Evolutionary conservation across 306 rosid species (phyloP).

Genomic region (Acacia melanoxylon): DNA sequence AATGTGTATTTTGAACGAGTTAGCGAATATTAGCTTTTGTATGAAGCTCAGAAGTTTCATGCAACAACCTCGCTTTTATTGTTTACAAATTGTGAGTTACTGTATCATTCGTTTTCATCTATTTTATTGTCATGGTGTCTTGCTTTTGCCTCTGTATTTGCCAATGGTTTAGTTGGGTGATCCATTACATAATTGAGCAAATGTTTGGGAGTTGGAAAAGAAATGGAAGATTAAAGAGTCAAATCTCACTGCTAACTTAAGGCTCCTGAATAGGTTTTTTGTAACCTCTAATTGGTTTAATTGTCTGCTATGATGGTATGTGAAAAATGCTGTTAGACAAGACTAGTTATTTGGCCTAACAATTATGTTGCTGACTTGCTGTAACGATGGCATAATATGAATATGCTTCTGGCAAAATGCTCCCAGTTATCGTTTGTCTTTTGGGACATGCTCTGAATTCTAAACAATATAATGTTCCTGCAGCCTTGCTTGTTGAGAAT

Average conservation of each 20-base stretch:
- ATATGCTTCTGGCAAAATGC: conserved; percentile 8
- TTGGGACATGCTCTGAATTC: conserved; percentile 16
- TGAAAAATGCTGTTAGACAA: no score
- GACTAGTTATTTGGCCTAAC: conserved; percentile 12
- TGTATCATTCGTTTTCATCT: not conserved
- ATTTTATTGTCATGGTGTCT: not conserved
- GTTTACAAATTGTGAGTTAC: not conserved
- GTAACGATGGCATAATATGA: conserved; percentile 1
- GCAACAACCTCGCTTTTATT: not conserved
- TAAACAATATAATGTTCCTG: conserved; percentile 21
- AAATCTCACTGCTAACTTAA: not conserved
- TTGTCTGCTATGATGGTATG: no score
- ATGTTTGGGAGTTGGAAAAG: not conserved
- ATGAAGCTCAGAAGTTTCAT: not conserved
- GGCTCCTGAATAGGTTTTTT: no score
- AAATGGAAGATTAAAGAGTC: not conserved
- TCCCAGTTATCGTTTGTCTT: not conserved
- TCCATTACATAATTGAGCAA: not conserved
- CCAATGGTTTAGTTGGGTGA: not conserved
- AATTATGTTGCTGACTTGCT: not conserved
- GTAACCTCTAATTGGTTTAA: no score
- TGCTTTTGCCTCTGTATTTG: not conserved
- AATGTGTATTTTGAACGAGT: not conserved
- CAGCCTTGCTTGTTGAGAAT: conserved; percentile 94
- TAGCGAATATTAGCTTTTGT: not conserved